Percentiles rank a stretch among this genome's conserved stretches.
Evolutionary conservation across 129 eudicot genomes (phyloP).

Genomic region (Flaveria ramosissima): DNA sequence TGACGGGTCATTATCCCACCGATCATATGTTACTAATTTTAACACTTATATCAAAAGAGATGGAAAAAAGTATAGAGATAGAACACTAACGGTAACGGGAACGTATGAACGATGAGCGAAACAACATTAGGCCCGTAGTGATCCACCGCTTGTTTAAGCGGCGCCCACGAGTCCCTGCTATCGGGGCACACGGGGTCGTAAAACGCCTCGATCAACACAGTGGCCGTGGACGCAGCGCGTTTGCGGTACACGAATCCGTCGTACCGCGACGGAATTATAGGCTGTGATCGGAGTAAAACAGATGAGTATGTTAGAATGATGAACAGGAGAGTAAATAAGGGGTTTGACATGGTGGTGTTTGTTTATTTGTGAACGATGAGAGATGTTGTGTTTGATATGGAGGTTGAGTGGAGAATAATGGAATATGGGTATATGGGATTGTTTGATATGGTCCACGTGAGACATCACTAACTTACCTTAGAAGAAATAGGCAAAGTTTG

Average conservation of each 20-base stretch:
- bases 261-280: constrained; percentile 45
- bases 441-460: constrained; percentile 11
- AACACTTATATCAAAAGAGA: too few species aligned
- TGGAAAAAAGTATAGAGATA: not conserved
- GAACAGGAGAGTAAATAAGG: not conserved
- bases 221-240: constrained; percentile 30
- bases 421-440: not conserved
- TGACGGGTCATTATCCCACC: too few species aligned
- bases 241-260: constrained; percentile 79
- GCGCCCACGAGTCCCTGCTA: constrained; percentile 81
- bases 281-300: constrained; percentile 33
- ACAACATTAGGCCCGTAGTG: constrained; percentile 49
- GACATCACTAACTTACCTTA: not conserved
- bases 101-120: constrained; percentile 71
- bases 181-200: constrained; percentile 95
- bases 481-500: not conserved
- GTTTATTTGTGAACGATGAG: not conserved
- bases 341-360: constrained; percentile 23
- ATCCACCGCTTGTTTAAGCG: constrained; percentile 70
- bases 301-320: constrained; percentile 10
- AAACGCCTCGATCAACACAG: constrained; percentile 71
- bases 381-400: not conserved
- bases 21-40: too few species aligned
- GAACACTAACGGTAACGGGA: constrained; percentile 78
- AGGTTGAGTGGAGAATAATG: constrained; percentile 18